These are phyloP conservation scores for Mimosa bimucronata DNA, from an alignment of 306 rosid species.

Conservation along the genomic window DNA sequence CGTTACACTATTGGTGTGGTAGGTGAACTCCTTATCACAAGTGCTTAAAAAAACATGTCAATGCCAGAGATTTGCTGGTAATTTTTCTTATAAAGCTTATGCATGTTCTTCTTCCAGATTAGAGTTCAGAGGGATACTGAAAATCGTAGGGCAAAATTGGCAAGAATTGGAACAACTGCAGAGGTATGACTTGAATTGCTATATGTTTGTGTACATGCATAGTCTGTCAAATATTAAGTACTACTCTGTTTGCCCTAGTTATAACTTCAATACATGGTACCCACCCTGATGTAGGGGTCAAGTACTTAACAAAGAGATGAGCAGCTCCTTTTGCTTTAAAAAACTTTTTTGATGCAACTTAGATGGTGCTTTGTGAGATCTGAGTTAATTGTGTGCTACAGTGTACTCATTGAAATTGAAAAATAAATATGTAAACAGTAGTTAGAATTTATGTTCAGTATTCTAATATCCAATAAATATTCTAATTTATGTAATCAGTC, in stretches of 20 bases:
- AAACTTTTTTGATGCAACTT: constrained; percentile 24
- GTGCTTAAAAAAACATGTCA: constrained; percentile 21
- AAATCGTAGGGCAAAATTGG: constrained; percentile 45
- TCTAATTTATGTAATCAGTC: too few species aligned
- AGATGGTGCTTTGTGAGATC: constrained; percentile 14
- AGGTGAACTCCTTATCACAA: constrained; percentile 46
- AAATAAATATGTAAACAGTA: constrained; percentile 11
- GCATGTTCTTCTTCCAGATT: constrained; percentile 51
- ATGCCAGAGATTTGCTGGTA: constrained; percentile 29
- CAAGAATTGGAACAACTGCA: constrained; percentile 88
- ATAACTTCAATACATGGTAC: constrained; percentile 6
- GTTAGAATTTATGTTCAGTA: constrained; percentile 21
- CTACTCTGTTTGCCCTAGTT: constrained; percentile 12
- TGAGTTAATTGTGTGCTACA: constrained; percentile 19
- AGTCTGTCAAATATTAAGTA: constrained; percentile 14
- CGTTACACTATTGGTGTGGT: constrained; percentile 90
- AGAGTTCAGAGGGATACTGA: constrained; percentile 51
- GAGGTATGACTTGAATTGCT: constrained; percentile 55
- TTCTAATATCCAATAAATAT: constrained; percentile 26
- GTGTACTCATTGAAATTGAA: constrained; percentile 6
- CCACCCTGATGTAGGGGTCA: neutral
- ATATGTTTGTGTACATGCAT: constrained; percentile 18
- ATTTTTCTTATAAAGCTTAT: constrained; percentile 16
- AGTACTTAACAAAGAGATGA: constrained; percentile 19
- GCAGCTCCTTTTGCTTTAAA: constrained; percentile 21